Evolutionary conservation across 2,329 filamentous ascomycete genomes (phyloP), one percentile per base, ranked within the genome.

Genomic region (Colletotrichum abscissum): DNA sequence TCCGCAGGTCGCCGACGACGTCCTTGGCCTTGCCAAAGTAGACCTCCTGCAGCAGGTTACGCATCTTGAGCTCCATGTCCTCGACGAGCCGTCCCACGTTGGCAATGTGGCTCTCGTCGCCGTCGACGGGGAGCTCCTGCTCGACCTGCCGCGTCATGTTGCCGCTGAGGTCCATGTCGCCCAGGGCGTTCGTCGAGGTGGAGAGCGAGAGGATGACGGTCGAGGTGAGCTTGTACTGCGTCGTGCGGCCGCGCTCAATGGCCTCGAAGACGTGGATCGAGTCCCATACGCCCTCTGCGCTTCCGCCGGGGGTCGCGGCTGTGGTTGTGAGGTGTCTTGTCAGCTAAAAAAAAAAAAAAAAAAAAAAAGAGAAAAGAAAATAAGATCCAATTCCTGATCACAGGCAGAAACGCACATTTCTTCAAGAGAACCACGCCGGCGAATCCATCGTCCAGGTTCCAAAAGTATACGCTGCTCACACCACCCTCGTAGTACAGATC

Each of bases 11-110:
- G 68, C 96, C 97, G 4, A 99, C 96, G 3, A 99, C 95, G 84
- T 99, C 97, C 89, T 97, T 98, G 68, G 97, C 96, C 88, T 99
- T 99, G 81, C 97, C 97, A 85, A 99, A 99, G 86, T 99, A 99
- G 63, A 99, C 97, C 85, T 99, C 97, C 88, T 99, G 96, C 82
- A 99, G 87, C 83, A 98, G 84, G 84, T 99, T 99, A 76, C 97
- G 91, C 97, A 99, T 98, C 89, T 98, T 98, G 82, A 98, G 91
- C 86, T 99, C 97, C 97, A 99, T 98, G 83, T 99, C 97, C 88
- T 99, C 97, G 65, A 99, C 95, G 81, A 99, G 88, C 76, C 92
- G 90, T 71, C 97, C 97, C 74, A 98, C 94, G 84, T 99, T 99
- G 78, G 94, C 94, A 78, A 99, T 97, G 87, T 99, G 97, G 82